Evolutionary conservation across 345 rosid species (phyloP).

Genomic region (Brassica napus): DNA sequence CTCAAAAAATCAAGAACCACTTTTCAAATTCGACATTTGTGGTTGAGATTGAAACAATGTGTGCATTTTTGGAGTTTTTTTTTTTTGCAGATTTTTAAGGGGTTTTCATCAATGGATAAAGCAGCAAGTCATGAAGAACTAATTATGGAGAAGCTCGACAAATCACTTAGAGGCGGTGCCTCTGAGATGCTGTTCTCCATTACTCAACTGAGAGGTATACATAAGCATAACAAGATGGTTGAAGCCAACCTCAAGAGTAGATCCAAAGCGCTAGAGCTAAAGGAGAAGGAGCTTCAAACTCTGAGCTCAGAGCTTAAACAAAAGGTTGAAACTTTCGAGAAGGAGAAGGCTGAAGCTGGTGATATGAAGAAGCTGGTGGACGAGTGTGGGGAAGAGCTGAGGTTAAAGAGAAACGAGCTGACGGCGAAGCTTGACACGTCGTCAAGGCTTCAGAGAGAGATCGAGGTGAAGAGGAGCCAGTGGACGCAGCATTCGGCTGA

Average conservation of each 20-base stretch:
- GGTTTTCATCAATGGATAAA: not conserved
- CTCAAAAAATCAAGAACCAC: not conserved
- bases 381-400: slow-evolving; percentile 2
- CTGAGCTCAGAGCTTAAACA: slow-evolving; percentile 12
- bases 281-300: slow-evolving; percentile 22
- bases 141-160: not conserved
- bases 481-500: not conserved
- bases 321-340: not conserved
- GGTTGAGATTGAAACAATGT: not conserved
- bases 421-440: not conserved
- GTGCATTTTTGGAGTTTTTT: not conserved
- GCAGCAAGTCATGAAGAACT: not conserved
- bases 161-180: slow-evolving; percentile 1
- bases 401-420: not conserved
- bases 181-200: not conserved
- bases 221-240: slow-evolving; percentile 2
- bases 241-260: not conserved
- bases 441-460: not conserved
- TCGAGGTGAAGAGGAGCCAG: not conserved
- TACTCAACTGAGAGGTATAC: slow-evolving; percentile 2
- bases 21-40: not conserved
- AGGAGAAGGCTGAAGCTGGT: slow-evolving; percentile 28
- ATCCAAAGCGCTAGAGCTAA: not conserved
- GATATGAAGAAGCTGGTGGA: slow-evolving; percentile 16
- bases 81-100: not conserved